A percentile compares a stretch with the other conserved stretches of the same genome.
These are phyloP conservation scores for Scedosporium minutisporum DNA, from an alignment of 2,329 filamentous ascomycete species.

Conservation along the genomic window DNA sequence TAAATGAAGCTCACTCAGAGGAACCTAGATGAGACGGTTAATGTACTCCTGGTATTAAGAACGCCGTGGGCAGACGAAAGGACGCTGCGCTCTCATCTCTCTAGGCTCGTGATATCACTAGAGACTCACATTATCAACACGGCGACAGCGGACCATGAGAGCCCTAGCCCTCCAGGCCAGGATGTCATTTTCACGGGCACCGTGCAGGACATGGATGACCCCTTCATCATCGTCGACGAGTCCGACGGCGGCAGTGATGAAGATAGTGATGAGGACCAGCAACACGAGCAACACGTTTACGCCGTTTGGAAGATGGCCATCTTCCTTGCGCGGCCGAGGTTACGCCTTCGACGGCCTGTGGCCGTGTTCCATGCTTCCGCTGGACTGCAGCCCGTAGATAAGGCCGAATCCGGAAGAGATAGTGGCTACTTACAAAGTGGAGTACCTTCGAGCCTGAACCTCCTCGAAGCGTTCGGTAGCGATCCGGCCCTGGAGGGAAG, in stretches of 20 bases:
- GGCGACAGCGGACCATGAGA: conserved; percentile 36
- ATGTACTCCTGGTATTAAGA: conserved; percentile 59
- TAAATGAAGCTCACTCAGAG: conserved; percentile 19
- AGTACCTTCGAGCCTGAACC: conserved; percentile 60
- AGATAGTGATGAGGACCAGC: conserved; percentile 17
- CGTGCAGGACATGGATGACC: conserved; percentile 38
- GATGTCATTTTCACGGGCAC: conserved; percentile 52
- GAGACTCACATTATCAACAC: conserved; percentile 57
- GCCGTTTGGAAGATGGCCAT: conserved; percentile 52
- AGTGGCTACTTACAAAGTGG: conserved; percentile 62
- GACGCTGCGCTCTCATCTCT: conserved; percentile 47
- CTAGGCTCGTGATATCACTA: conserved; percentile 54
- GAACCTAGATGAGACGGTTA: conserved; percentile 62
- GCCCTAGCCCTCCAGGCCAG: conserved; percentile 26
- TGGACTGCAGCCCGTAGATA: conserved; percentile 42
- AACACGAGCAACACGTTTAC: conserved; percentile 33
- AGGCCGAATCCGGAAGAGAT: conserved; percentile 12
- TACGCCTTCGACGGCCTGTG: conserved; percentile 56
- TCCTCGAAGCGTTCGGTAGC: conserved; percentile 63
- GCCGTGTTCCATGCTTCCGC: conserved; percentile 56
- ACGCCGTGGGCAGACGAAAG: conserved; percentile 51
- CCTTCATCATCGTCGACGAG: conserved; percentile 39
- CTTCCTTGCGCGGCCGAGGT: conserved; percentile 48
- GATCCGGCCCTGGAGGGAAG: conserved; percentile 55
- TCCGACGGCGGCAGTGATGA: conserved; percentile 20